These are phyloP conservation scores for Linnemannia schmuckeri DNA, from an alignment of 192 early-diverging fungal genomes.

Conservation along the genomic window DNA sequence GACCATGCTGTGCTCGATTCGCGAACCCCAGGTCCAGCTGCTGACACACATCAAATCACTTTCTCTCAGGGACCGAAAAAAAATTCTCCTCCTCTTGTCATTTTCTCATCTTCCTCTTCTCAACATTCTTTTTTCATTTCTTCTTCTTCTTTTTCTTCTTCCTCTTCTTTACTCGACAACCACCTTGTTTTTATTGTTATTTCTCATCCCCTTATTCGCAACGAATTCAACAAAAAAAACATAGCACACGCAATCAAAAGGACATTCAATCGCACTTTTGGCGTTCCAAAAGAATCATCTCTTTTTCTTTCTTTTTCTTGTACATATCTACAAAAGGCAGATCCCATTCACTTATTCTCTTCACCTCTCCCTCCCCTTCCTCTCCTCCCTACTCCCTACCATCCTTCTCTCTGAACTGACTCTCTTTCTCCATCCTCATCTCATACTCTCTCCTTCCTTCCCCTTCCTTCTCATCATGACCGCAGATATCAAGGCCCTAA, in stretches of 20 bases:
- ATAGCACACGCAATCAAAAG: too few relatives aligned
- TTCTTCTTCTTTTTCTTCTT: neutral
- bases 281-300: too few relatives aligned
- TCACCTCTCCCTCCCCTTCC: neutral
- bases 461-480: neutral
- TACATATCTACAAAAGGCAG: too few relatives aligned
- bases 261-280: too few relatives aligned
- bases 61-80: neutral
- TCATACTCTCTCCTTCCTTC: neutral
- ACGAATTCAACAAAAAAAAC: too few relatives aligned
- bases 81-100: neutral
- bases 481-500: conserved; percentile 36
- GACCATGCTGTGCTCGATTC: neutral
- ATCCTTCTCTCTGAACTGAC: neutral
- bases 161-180: neutral
- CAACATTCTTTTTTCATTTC: neutral
- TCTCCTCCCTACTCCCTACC: neutral
- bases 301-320: too few relatives aligned
- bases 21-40: neutral
- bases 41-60: conserved; percentile 3
- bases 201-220: too few relatives aligned
- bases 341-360: neutral
- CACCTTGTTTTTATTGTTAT: too few relatives aligned
- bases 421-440: neutral
- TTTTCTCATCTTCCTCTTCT: neutral